Conservation (phyloP, 495 filamentous ascomycete genomes). For the Trichoderma orchidacearum region DNA sequence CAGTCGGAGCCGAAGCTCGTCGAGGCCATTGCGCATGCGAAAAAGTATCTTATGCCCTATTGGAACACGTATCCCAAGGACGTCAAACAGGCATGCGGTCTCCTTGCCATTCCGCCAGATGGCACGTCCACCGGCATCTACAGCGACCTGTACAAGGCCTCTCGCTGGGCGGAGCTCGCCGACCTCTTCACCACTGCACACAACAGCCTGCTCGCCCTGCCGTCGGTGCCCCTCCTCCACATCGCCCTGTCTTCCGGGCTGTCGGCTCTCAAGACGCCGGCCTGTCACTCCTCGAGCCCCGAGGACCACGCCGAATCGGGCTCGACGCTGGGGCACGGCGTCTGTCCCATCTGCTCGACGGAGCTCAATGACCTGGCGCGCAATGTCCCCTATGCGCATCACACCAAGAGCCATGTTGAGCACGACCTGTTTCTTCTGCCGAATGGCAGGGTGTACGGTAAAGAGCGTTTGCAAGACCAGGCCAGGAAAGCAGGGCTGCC, state of each 20-base stretch:
- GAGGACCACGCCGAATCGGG: slow-evolving; percentile 23
- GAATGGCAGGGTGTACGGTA: slow-evolving; percentile 76
- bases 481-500: slow-evolving; percentile 56
- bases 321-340: slow-evolving; percentile 27
- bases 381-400: slow-evolving; percentile 84
- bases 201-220: slow-evolving; percentile 75
- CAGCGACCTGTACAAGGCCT: slow-evolving; percentile 48
- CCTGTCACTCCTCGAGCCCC: slow-evolving; percentile 60
- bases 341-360: slow-evolving; percentile 90
- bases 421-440: slow-evolving; percentile 75
- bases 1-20: slow-evolving; percentile 42
- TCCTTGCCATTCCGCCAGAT: slow-evolving; percentile 59
- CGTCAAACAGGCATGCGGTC: slow-evolving; percentile 58
- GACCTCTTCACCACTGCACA: slow-evolving; percentile 74
- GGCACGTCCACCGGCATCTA: slow-evolving; percentile 33
- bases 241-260: slow-evolving; percentile 84
- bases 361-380: slow-evolving; percentile 86
- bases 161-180: slow-evolving; percentile 67
- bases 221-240: slow-evolving; percentile 72
- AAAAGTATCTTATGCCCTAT: slow-evolving; percentile 60
- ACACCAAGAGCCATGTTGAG: slow-evolving; percentile 84
- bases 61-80: slow-evolving; percentile 52
- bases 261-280: slow-evolving; percentile 88
- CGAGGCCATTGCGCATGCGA: slow-evolving; percentile 71
- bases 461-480: slow-evolving; percentile 57